Evolutionary conservation across 2,329 filamentous ascomycete genomes (phyloP).

Genomic region (Xylariaceae sp.): DNA sequence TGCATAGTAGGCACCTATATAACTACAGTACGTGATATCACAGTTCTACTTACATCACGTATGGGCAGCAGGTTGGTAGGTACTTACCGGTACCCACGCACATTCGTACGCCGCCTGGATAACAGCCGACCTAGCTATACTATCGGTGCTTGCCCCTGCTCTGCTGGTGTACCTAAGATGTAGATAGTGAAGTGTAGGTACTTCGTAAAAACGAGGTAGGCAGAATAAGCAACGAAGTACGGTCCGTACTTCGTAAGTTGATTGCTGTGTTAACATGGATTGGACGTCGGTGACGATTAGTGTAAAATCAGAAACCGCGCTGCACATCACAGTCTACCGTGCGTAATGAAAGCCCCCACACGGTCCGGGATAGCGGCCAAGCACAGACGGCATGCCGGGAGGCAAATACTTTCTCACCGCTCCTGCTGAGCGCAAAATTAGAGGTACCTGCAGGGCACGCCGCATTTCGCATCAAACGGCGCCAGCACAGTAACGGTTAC

Average conservation of each 20-base stretch:
- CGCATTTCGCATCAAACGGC: slow-evolving; percentile 11
- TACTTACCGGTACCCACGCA: no score
- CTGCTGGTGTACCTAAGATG: no score
- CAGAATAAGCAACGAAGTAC: no score
- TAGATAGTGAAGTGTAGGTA: no score
- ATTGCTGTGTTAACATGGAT: slow-evolving; percentile 26
- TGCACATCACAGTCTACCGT: neutral
- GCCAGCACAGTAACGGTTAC: slow-evolving; percentile 22
- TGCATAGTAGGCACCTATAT: no score
- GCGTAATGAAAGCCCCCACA: slow-evolving; percentile 5
- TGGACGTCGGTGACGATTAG: slow-evolving; percentile 16
- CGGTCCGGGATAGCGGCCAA: slow-evolving; percentile 24
- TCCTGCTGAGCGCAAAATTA: slow-evolving; percentile 10
- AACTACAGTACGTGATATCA: no score
- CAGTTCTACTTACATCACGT: no score
- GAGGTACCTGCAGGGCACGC: slow-evolving; percentile 14
- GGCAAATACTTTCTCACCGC: slow-evolving; percentile 17
- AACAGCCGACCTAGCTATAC: no score
- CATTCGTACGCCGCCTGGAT: no score
- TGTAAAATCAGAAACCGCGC: slow-evolving; percentile 12
- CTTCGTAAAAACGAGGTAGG: no score
- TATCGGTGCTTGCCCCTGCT: no score
- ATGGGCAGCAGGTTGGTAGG: no score
- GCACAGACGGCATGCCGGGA: slow-evolving; percentile 17
- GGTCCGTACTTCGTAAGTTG: slow-evolving; percentile 4